Percentiles rank a stretch among this genome's conserved stretches.
Evolutionary conservation across 768 basidiomycete species (phyloP).

Genomic region (Gelatoporia subvermispora): DNA sequence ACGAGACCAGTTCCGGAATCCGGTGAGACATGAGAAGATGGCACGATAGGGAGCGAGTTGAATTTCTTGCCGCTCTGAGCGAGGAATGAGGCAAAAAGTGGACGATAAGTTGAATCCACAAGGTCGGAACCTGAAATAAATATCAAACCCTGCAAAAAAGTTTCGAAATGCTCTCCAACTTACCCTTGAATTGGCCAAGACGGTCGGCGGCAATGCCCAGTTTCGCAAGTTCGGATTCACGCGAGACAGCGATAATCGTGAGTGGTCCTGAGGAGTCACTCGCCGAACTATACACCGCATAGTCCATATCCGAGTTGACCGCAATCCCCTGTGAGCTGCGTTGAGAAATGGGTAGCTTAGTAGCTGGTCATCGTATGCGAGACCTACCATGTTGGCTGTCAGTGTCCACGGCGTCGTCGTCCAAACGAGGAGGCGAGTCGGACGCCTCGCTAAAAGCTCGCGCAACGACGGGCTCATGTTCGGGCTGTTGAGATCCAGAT

Average conservation of each 20-base stretch:
- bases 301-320: slow-evolving; percentile 68
- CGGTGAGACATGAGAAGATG: slow-evolving; percentile 73
- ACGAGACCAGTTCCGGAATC: slow-evolving; percentile 94
- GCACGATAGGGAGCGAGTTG: slow-evolving; percentile 41
- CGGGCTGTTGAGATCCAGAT: slow-evolving; percentile 37
- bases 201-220: background rate
- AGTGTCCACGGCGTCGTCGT: slow-evolving; percentile 98
- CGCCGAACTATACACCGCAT: slow-evolving; percentile 12
- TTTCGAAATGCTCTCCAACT: background rate
- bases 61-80: background rate
- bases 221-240: slow-evolving; percentile 32
- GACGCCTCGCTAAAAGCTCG: slow-evolving; percentile 25
- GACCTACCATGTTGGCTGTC: slow-evolving; percentile 85
- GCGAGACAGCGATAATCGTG: slow-evolving; percentile 49
- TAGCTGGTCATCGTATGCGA: background rate
- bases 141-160: background rate
- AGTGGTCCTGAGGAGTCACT: slow-evolving; percentile 19
- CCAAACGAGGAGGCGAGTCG: slow-evolving; percentile 75
- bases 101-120: slow-evolving; percentile 53
- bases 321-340: slow-evolving; percentile 69
- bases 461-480: slow-evolving; percentile 22
- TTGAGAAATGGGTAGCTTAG: background rate
- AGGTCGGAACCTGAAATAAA: slow-evolving; percentile 41
- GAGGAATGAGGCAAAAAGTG: slow-evolving; percentile 47
- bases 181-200: slow-evolving; percentile 38